Evolutionary conservation across 352 stramenopile genomes (phyloP).

Genomic region (Phytophthora boehmeriae): DNA sequence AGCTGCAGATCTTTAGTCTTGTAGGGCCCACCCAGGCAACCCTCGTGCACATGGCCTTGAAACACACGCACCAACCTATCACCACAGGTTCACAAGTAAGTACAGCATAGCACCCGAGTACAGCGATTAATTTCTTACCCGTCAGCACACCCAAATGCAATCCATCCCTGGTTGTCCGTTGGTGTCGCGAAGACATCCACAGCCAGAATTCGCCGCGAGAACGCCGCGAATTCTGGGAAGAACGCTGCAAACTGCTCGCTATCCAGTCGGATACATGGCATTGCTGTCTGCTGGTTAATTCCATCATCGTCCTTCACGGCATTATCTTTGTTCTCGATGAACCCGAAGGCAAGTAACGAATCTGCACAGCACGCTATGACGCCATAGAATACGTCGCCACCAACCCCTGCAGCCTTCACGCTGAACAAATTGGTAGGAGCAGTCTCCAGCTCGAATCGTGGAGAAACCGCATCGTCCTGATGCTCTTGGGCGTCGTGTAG

Average conservation of each 20-base stretch:
- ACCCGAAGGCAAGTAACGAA: constrained; percentile 68
- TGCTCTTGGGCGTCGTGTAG: constrained; percentile 16
- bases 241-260: constrained; percentile 71
- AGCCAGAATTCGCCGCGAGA: constrained; percentile 57
- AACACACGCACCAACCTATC: constrained; percentile 61
- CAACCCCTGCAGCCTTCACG: constrained; percentile 37
- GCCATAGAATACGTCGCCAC: constrained; percentile 50
- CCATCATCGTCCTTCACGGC: not conserved
- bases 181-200: constrained; percentile 43
- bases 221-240: constrained; percentile 72
- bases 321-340: constrained; percentile 41
- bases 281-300: not conserved
- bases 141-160: constrained; percentile 74
- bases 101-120: not conserved
- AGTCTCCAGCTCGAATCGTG: constrained; percentile 61
- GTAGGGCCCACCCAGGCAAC: constrained; percentile 51
- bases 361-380: constrained; percentile 68
- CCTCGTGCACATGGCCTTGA: constrained; percentile 35
- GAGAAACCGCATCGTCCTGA: constrained; percentile 12
- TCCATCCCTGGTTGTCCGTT: constrained; percentile 39
- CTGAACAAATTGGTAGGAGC: constrained; percentile 62
- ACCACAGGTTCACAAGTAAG: not conserved
- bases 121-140: constrained; percentile 37
- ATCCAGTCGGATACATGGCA: constrained; percentile 46
- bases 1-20: constrained; percentile 56